Evolutionary conservation across 225 moss, liverwort and hornwort genomes (phyloP).

Genomic region (Ulota crispa): DNA sequence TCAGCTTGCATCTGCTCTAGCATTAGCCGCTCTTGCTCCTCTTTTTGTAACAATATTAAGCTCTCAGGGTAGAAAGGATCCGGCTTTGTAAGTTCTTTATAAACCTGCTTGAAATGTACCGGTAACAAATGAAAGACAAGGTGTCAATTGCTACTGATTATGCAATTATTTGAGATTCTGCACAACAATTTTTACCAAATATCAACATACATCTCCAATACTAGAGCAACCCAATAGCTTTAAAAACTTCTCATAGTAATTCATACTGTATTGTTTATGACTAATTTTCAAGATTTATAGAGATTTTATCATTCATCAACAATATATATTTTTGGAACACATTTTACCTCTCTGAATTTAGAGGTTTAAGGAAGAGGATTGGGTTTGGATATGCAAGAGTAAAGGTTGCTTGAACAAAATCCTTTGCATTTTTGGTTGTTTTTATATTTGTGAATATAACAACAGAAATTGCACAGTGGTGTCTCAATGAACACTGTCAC

Average conservation of each 20-base stretch:
- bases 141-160: background rate
- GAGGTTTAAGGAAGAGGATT: slow-evolving; percentile 85
- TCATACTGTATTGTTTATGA: background rate
- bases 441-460: too few species aligned
- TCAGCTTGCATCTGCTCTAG: slow-evolving; percentile 38
- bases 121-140: slow-evolving; percentile 16
- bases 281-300: background rate
- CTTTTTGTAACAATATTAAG: slow-evolving; percentile 68
- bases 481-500: too few species aligned
- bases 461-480: too few species aligned
- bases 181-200: background rate
- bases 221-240: background rate
- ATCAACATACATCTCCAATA: background rate
- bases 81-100: slow-evolving; percentile 65
- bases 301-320: background rate
- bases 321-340: background rate
- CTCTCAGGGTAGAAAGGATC: slow-evolving; percentile 86
- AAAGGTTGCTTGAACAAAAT: too few species aligned
- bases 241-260: background rate
- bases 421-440: too few species aligned
- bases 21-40: slow-evolving; percentile 40
- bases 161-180: background rate
- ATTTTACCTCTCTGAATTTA: slow-evolving; percentile 61
- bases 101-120: slow-evolving; percentile 71
- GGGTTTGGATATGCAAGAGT: slow-evolving; percentile 69